These are phyloP conservation scores for Xylariales sp. DNA, from an alignment of 2,329 filamentous ascomycete species.

Conservation along the genomic window DNA sequence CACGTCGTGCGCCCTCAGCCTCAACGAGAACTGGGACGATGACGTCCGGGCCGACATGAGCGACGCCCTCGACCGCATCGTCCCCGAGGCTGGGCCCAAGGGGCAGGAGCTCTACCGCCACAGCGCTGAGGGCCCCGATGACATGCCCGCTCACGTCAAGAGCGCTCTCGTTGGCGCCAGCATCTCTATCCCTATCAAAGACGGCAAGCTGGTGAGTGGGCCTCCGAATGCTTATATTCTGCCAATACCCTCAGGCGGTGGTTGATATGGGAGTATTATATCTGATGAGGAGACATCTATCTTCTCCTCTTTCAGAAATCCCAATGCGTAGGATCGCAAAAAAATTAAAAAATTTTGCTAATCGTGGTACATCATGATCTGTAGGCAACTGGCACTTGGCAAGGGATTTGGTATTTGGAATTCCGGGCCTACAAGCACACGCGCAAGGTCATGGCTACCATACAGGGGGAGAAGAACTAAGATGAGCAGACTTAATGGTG, in stretches of 20 bases:
- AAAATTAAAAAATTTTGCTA: no score
- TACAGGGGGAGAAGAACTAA: slow-evolving; percentile 88
- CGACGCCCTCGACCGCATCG: slow-evolving; percentile 87
- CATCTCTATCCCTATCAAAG: slow-evolving; percentile 83
- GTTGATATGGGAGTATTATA: no score
- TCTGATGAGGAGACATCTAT: no score
- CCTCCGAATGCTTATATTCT: neutral
- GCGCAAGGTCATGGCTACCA: slow-evolving; percentile 83
- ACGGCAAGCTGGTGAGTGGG: slow-evolving; percentile 66
- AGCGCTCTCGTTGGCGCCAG: slow-evolving; percentile 83
- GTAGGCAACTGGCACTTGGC: slow-evolving; percentile 66
- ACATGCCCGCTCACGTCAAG: slow-evolving; percentile 97
- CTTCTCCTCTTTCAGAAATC: no score
- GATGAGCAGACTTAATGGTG: no score
- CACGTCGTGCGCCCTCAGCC: slow-evolving; percentile 81
- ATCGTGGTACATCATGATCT: no score
- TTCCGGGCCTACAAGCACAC: slow-evolving; percentile 74
- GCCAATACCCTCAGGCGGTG: neutral
- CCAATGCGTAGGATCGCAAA: no score
- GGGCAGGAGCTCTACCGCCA: slow-evolving; percentile 78
- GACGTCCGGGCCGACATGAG: slow-evolving; percentile 93
- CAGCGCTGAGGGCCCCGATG: slow-evolving; percentile 81
- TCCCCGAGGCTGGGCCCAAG: slow-evolving; percentile 69
- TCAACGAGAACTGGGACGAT: slow-evolving; percentile 88
- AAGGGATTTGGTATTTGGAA: slow-evolving; percentile 92